Conservation (phyloP, 495 filamentous ascomycete species). For the Podospora sp. region DNA sequence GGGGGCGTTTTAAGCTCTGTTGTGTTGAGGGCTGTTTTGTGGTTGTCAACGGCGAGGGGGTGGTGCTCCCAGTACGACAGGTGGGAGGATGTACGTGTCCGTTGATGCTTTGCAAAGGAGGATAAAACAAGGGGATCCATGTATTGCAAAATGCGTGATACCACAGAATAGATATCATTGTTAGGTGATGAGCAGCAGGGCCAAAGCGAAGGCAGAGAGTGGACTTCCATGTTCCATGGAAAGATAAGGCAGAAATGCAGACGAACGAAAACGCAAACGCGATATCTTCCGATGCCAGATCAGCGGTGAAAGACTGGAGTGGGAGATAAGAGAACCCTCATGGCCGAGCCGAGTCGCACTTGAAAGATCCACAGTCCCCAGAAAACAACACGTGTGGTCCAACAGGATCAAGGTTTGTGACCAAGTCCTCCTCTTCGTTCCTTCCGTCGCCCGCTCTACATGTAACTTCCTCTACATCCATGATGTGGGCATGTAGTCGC, state of each 20-base stretch:
- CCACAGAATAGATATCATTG: too few species aligned
- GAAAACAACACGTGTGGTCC: background rate
- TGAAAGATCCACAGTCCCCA: background rate
- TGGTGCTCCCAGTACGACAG: too few species aligned
- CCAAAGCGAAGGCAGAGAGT: too few species aligned
- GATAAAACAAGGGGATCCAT: too few species aligned
- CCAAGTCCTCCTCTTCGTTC: background rate
- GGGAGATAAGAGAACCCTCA: background rate
- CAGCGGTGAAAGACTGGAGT: background rate
- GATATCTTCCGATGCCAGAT: background rate
- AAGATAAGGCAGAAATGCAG: background rate
- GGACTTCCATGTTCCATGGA: background rate
- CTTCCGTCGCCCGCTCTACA: background rate
- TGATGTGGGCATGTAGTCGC: background rate
- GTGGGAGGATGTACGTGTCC: too few species aligned
- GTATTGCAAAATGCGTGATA: too few species aligned
- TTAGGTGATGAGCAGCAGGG: too few species aligned
- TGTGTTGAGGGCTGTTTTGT: too few species aligned
- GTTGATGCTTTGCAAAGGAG: too few species aligned
- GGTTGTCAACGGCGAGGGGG: too few species aligned
- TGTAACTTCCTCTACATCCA: constrained; percentile 6
- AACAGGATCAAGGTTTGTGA: background rate
- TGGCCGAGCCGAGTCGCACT: background rate
- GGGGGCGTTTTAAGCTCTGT: too few species aligned
- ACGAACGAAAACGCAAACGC: background rate